phyloP scores from a whole-genome alignment of 148 eudicot species.

The Chenopodium album region DNA sequence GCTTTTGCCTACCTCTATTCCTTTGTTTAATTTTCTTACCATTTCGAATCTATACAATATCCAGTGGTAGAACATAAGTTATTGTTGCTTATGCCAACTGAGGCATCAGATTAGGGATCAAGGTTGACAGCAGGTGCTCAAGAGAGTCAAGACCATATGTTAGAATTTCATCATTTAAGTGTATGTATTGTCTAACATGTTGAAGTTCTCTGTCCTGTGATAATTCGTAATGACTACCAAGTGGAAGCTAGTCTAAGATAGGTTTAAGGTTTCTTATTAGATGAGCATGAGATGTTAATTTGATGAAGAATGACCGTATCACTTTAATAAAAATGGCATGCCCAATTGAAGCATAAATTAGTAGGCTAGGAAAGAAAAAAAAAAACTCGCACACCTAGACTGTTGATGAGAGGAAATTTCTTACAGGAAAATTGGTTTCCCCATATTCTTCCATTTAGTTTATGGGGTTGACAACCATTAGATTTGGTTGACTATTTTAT shows the following conservation, averaged over 20 bases:
- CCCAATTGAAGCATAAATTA: neutral
- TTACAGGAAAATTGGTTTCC: neutral
- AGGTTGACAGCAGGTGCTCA: neutral
- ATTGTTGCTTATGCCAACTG: neutral
- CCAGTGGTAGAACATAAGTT: neutral
- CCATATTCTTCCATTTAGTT: neutral
- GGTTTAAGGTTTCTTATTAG: neutral
- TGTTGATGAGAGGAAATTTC: neutral
- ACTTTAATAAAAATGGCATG: neutral
- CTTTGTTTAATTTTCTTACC: neutral
- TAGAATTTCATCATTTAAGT: neutral
- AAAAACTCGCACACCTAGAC: neutral
- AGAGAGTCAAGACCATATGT: neutral
- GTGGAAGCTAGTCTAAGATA: neutral
- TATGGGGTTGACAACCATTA: too few species aligned
- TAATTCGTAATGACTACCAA: neutral
- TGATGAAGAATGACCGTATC: neutral
- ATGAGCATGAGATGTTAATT: neutral
- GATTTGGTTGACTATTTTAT: neutral
- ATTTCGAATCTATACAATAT: neutral
- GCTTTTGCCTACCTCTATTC: neutral
- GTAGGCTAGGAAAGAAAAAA: neutral
- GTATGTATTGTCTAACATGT: neutral
- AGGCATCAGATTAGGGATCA: neutral
- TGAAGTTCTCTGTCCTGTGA: neutral